Base-by-base conservation (phyloP, 192 early-diverging fungal genomes). In the Coemansia guatemalensis region DNA sequence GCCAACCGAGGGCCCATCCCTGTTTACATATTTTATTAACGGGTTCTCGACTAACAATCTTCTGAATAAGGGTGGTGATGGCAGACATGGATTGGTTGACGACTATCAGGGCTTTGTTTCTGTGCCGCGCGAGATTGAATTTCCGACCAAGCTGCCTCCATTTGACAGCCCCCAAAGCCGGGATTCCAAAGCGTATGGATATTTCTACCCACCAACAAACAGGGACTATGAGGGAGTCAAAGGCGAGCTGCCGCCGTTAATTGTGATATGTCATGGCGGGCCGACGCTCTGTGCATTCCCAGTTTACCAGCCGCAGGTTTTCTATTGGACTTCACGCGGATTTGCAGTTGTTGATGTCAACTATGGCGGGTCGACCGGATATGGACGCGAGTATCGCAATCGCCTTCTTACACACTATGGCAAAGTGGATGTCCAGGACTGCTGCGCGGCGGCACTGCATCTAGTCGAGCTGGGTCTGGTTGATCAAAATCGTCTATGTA, bases 321-420 rank as follows among this genome's bases (percentile, higher is more conserved):
- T 88, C 67, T 93, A 84, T 78, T 93, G 88, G 83, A 92, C 90
- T 1, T 85, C 87, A 14, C 87, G 92, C 30, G 92, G 90, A 2
- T 88, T 89, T 56, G 92, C 85, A 0, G 78, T 88, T 27, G 85
- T 81, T 4, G 85, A 92, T 53, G 85, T 90, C 62, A 90, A 93
- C 71, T 93, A 93, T 60, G 90, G 92, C 50, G 92, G 92, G 2
- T 89, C 88, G 1, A 84, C 85, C 1, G 88, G 85, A 21, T 90
- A 89, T 70, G 92, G 92, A 3, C 82, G 88, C 14, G 89, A 82
- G 41, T 90, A 85, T 69, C 86, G 92, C 29, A 84, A 89, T 53
- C 85, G 92, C 17, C 81, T 93, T 21, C 75, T 88, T 22, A 81
- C 82, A n/a, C 61, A 85, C 17, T 91, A 89, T 82, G 92, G 90